Evolutionary conservation across 75 land plant species (phyloP), one percentile per base, ranked within the genome.

Genomic region (Pinus tabuliformis): DNA sequence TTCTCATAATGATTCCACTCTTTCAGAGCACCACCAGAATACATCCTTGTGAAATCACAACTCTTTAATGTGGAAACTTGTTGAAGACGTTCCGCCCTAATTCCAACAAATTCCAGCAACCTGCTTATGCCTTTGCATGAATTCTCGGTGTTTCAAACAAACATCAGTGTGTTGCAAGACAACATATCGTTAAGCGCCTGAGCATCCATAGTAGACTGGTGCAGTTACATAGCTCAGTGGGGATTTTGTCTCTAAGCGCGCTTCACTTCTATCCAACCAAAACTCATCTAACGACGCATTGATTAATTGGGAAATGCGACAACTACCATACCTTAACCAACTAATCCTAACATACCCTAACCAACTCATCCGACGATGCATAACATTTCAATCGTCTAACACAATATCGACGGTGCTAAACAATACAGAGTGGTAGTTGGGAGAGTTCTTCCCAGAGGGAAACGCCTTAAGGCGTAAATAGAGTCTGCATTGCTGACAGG

Each of bases 51-150:
- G 76, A 89, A 87, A 78, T 72, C 58, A 13, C 74, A 72, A 0
- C 30, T 56, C 33, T 72, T 72, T 36, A 72, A 56, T n/a, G 28
- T 72, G 58, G 74, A 58, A 2, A 72, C 86, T 57, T 86, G 84
- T 3, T 70, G 70, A 1, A 91, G 87, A 52, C 93, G 75, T 54
- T 89, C 91, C 16, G 87, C 91, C 57, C 84, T 74, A 75, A 93
- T 93, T 12, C 93, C 95, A 1, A 87, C 84, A 62, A 91, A 93
- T 61, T 90, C 95, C 26, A 93, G 82, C 78, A 93, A 59, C 5
- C 88, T 90, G 12, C 95, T 93, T 3, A 89, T 86, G 49, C 95
- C 93, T 72, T 83, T 81, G 83, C 95, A 93, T 0, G 86, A 79
- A 62, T 86, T 88, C 57, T 91, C 93, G 28, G 85, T 82, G 77